phyloP scores from a whole-genome alignment of 108 stramenopile genomes.

The Cyclostephanos invisitatus region DNA sequence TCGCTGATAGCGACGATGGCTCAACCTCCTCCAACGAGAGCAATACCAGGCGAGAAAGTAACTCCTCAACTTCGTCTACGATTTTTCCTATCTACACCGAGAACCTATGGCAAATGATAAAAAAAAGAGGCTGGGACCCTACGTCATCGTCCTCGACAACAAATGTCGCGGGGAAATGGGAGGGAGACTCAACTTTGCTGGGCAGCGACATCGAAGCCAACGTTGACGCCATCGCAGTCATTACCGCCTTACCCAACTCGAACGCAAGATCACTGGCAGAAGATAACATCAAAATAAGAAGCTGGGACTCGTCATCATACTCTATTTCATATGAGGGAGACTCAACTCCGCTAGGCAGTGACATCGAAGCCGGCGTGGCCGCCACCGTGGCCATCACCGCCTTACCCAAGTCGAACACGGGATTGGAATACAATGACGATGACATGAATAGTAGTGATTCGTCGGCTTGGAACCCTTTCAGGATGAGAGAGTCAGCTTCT shows the following conservation, averaged over 20 bases:
- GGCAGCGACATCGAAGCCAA: no score
- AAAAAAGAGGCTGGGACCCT: no score
- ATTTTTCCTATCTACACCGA: not conserved
- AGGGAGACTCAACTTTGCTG: no score
- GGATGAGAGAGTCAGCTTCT: not conserved
- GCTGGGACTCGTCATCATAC: constrained; percentile 21
- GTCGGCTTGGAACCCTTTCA: no score
- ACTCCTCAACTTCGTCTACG: not conserved
- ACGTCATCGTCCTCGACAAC: no score
- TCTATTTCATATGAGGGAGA: not conserved
- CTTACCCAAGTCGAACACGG: constrained; percentile 40
- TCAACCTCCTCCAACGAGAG: not conserved
- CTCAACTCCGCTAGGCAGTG: constrained; percentile 2
- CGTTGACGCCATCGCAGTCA: no score
- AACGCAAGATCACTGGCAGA: no score
- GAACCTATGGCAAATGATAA: constrained; percentile 21
- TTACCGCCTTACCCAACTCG: no score
- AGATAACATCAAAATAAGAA: no score
- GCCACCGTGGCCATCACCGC: constrained; percentile 85
- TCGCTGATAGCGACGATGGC: not conserved
- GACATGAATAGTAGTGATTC: no score
- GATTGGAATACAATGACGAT: no score
- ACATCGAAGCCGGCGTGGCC: constrained; percentile 83
- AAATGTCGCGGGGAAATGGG: no score
- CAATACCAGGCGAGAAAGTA: not conserved